Evolutionary conservation across 768 basidiomycete species (phyloP).

Genomic region (Cytidiella melzeri): DNA sequence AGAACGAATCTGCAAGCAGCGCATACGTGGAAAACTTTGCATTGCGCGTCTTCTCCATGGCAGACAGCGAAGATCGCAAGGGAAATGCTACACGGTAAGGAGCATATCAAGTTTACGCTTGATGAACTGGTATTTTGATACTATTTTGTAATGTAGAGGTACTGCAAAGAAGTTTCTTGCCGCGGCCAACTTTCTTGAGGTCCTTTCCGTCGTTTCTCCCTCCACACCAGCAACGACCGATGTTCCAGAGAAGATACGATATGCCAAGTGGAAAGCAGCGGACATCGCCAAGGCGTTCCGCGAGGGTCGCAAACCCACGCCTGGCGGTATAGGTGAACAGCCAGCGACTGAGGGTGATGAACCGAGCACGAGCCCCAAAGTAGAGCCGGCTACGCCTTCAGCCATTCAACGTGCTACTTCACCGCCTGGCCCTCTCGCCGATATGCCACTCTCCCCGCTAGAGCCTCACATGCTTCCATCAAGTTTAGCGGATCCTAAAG

Average conservation of each 20-base stretch:
- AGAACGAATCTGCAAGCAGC: constrained; percentile 73
- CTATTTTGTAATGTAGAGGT: constrained; percentile 39
- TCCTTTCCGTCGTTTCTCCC: constrained; percentile 60
- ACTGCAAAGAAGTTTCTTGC: constrained; percentile 95
- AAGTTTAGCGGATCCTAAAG: constrained; percentile 16
- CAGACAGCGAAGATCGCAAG: constrained; percentile 86
- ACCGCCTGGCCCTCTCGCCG: neutral
- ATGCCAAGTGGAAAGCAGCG: constrained; percentile 96
- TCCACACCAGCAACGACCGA: constrained; percentile 33
- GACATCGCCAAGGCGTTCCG: constrained; percentile 92
- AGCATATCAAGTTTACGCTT: constrained; percentile 1
- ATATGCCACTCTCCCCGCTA: constrained; percentile 8
- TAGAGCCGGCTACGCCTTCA: constrained; percentile 5
- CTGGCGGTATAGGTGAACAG: constrained; percentile 63
- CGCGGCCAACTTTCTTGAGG: constrained; percentile 90
- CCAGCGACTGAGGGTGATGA: constrained; percentile 24
- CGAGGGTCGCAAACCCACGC: constrained; percentile 80
- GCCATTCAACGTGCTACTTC: constrained; percentile 4
- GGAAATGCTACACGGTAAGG: constrained; percentile 70
- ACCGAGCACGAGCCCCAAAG: constrained; percentile 13
- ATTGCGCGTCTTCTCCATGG: constrained; percentile 76
- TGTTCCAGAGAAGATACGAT: constrained; percentile 81
- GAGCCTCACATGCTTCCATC: constrained; percentile 16
- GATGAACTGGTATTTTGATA: neutral
- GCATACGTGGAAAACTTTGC: constrained; percentile 97